phyloP scores from a whole-genome alignment of 108 stramenopile genomes.

The Fistulifera pelliculosa region DNA sequence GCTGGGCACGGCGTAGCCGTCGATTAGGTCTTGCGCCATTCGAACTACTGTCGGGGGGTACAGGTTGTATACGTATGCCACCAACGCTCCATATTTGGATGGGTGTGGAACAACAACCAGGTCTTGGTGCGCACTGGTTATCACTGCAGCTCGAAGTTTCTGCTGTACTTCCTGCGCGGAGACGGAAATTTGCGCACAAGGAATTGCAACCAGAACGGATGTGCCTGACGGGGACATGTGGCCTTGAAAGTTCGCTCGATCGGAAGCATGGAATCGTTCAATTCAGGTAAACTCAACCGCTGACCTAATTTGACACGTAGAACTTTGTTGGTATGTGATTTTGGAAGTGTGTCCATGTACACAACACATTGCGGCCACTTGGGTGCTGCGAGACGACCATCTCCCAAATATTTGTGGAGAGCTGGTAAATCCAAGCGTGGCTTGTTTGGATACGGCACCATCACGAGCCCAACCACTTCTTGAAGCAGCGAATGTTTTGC shows the following conservation, averaged over 20 bases:
- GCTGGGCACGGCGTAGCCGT: constrained; percentile 25
- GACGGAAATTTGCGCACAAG: constrained; percentile 22
- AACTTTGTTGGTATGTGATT: constrained; percentile 47
- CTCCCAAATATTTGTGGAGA: constrained; percentile 34
- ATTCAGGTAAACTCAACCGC: constrained; percentile 32
- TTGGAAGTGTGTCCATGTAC: constrained; percentile 58
- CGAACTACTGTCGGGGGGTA: constrained; percentile 17
- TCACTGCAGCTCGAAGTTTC: constrained; percentile 11
- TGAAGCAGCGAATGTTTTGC: constrained; percentile 47
- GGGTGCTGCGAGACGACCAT: constrained; percentile 25
- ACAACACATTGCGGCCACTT: constrained; percentile 59
- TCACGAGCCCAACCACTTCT: constrained; percentile 58
- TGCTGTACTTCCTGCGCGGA: constrained; percentile 17
- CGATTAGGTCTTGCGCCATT: constrained; percentile 17
- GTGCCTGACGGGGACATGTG: constrained; percentile 48
- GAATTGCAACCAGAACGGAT: constrained; percentile 34
- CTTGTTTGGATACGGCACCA: constrained; percentile 21
- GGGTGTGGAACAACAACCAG: constrained; percentile 24
- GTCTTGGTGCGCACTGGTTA: constrained; percentile 1
- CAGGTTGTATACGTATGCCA: constrained; percentile 29
- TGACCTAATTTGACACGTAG: constrained; percentile 43
- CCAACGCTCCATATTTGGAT: constrained; percentile 20
- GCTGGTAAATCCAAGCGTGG: constrained; percentile 29
- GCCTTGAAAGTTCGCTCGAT: constrained; percentile 48
- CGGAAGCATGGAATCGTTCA: constrained; percentile 37